Conservation (phyloP, 2,329 filamentous ascomycete species). For the Penicillium sp. region DNA sequence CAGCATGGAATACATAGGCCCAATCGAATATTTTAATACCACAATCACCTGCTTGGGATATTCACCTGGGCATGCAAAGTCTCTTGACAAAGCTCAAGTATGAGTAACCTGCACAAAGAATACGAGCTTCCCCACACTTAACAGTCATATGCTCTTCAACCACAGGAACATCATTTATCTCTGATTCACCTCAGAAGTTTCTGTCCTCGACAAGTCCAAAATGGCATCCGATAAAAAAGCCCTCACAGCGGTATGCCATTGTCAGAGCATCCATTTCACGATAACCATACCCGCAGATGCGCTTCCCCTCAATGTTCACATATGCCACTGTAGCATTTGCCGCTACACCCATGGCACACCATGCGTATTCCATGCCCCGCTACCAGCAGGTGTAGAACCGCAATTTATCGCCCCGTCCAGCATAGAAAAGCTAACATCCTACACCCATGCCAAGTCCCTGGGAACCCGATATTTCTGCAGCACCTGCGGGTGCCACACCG, state of each 20-base stretch:
- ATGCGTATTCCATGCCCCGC: conserved; percentile 26
- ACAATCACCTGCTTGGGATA: background rate
- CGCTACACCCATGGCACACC: conserved; percentile 41
- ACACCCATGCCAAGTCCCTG: conserved; percentile 29
- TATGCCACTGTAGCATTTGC: conserved; percentile 49
- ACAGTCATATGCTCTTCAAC: background rate
- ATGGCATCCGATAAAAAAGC: conserved; percentile 17
- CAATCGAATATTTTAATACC: conserved; percentile 1
- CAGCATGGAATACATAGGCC: conserved; percentile 7
- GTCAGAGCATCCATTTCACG: conserved; percentile 29
- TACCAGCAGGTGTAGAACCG: conserved; percentile 22
- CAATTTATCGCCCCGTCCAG: conserved; percentile 26
- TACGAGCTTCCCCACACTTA: conserved; percentile 1
- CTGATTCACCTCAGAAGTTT: background rate
- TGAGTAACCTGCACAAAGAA: background rate
- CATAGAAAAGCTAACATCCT: conserved; percentile 24
- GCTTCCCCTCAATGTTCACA: conserved; percentile 41
- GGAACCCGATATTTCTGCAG: conserved; percentile 43
- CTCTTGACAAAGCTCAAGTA: too few species aligned
- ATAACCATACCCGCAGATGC: conserved; percentile 33
- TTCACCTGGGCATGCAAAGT: too few species aligned
- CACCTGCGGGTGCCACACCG: conserved; percentile 45
- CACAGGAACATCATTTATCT: background rate
- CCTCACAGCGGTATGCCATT: conserved; percentile 29
- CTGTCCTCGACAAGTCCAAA: too few species aligned